Evolutionary conservation across 75 land plant genomes (phyloP).

Genomic region (Pinus tabuliformis): DNA sequence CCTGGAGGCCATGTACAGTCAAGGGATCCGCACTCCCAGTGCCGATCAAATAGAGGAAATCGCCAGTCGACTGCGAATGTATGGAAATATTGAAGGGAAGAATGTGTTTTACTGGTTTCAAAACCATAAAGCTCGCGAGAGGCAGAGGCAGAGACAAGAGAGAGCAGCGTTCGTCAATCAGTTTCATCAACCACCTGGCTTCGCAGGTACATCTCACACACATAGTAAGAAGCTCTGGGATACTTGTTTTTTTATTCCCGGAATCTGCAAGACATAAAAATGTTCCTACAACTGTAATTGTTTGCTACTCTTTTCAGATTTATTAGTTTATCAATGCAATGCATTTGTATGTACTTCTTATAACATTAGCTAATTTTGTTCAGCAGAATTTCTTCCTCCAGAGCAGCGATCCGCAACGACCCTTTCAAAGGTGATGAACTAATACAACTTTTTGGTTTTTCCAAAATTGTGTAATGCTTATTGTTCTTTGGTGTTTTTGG

Average conservation of each 20-base stretch:
- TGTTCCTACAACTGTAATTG: too few relatives aligned
- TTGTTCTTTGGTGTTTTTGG: not conserved
- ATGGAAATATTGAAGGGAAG: slow-evolving; percentile 53
- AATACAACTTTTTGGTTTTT: not conserved
- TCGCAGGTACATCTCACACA: slow-evolving; percentile 5
- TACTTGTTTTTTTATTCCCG: not conserved
- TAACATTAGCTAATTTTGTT: not conserved
- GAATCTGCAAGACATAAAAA: not conserved
- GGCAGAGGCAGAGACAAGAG: slow-evolving; percentile 49
- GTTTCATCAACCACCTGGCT: not conserved
- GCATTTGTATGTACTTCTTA: not conserved
- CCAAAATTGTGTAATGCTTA: not conserved
- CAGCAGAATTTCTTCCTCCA: not conserved
- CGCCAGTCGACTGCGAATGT: slow-evolving; percentile 27
- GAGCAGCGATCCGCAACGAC: not conserved
- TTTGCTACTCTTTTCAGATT: not conserved
- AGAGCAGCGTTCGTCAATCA: slow-evolving; percentile 11
- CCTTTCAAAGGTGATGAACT: not conserved
- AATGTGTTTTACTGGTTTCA: slow-evolving; percentile 68
- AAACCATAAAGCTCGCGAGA: slow-evolving; percentile 62
- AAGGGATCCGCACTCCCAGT: slow-evolving; percentile 46
- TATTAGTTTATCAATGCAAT: too few relatives aligned
- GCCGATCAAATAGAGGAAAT: slow-evolving; percentile 55
- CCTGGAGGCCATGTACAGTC: slow-evolving; percentile 35
- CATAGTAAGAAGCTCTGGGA: not conserved